These are phyloP conservation scores for Paraphaeosphaeria sporulosa DNA, from an alignment of 2,329 filamentous ascomycete genomes.

Conservation along the genomic window DNA sequence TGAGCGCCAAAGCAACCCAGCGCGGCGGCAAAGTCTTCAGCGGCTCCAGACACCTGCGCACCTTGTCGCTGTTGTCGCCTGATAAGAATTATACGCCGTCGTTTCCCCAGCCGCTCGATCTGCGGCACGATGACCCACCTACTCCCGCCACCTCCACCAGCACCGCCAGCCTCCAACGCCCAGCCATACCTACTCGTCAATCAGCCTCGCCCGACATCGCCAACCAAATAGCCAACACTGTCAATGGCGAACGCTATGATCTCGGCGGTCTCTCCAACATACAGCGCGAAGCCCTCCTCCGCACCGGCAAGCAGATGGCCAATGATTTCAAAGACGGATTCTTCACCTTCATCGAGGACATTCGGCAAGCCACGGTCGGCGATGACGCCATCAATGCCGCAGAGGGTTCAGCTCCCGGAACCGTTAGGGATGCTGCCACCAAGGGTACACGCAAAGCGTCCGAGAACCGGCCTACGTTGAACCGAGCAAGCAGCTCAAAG, in stretches of 20 bases:
- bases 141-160: slow-evolving; percentile 11
- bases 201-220: slow-evolving; percentile 45
- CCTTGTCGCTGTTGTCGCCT: slow-evolving; percentile 83
- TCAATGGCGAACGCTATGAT: slow-evolving; percentile 42
- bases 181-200: slow-evolving; percentile 25
- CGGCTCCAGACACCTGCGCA: slow-evolving; percentile 67
- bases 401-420: slow-evolving; percentile 46
- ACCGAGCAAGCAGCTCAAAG: slow-evolving; percentile 43
- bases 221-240: slow-evolving; percentile 33
- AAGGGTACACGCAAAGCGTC: slow-evolving; percentile 39
- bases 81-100: slow-evolving; percentile 48
- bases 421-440: slow-evolving; percentile 30
- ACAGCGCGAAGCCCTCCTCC: slow-evolving; percentile 48
- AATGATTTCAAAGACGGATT: slow-evolving; percentile 89
- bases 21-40: slow-evolving; percentile 65
- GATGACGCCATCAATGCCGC: slow-evolving; percentile 80
- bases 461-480: slow-evolving; percentile 40
- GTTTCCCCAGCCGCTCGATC: slow-evolving; percentile 49
- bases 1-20: slow-evolving; percentile 60
- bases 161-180: slow-evolving; percentile 17
- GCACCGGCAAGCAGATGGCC: slow-evolving; percentile 75
- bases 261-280: slow-evolving; percentile 38
- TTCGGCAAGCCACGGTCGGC: slow-evolving; percentile 93
- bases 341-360: slow-evolving; percentile 94
- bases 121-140: slow-evolving; percentile 34